A percentile compares a stretch with the other conserved stretches of the same genome.
phyloP scores from a whole-genome alignment of 2,329 filamentous ascomycete genomes.

The Ceratocystis alfenasii region DNA sequence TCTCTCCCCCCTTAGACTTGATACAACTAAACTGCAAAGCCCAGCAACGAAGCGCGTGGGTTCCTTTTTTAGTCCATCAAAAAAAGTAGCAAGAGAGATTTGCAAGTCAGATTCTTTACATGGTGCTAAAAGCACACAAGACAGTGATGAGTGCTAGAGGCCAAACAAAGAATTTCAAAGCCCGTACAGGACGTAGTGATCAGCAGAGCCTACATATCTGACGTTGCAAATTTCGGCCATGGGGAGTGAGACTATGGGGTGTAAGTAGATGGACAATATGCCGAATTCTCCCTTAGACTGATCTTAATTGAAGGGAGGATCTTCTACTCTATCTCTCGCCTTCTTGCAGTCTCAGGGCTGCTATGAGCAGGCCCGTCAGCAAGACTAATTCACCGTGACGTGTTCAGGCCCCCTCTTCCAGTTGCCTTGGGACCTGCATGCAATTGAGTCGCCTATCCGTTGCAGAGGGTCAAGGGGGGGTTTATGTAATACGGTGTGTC shows the following conservation, averaged over 20 bases:
- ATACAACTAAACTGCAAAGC: neutral
- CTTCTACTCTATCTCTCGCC: no score
- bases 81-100: neutral
- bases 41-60: neutral
- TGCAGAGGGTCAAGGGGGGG: no score
- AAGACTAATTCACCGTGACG: no score
- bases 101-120: neutral
- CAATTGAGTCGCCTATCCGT: no score
- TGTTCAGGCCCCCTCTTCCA: no score
- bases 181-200: neutral
- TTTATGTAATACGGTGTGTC: no score
- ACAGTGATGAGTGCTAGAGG: no score
- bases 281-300: neutral
- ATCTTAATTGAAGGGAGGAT: neutral
- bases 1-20: neutral
- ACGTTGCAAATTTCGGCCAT: neutral
- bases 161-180: neutral
- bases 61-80: neutral
- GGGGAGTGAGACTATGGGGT: neutral
- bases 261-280: neutral
- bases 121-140: neutral
- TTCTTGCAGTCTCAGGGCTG: no score
- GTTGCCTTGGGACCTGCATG: no score
- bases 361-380: no score
- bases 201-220: neutral